These are phyloP conservation scores for Xylaria palmicola DNA, from an alignment of 495 filamentous ascomycete species.

Conservation along the genomic window DNA sequence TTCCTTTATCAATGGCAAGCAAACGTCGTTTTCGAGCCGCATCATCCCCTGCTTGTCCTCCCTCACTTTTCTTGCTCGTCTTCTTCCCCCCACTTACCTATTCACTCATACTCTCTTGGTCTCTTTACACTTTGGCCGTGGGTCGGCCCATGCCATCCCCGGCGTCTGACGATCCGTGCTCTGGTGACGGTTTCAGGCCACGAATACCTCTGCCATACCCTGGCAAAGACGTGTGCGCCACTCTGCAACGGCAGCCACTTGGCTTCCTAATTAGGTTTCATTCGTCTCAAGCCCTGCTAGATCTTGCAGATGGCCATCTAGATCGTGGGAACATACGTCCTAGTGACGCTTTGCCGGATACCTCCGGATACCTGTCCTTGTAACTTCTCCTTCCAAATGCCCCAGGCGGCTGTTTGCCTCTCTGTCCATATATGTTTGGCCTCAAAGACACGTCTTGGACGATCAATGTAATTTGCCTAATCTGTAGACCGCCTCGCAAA, in stretches of 20 bases:
- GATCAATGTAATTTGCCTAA: slow-evolving; percentile 8
- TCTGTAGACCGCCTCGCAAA: not conserved
- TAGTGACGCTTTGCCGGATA: not conserved
- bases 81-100: too few relatives aligned
- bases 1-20: slow-evolving; percentile 1
- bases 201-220: slow-evolving; percentile 1
- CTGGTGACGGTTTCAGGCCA: not conserved
- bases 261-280: not conserved
- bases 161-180: not conserved
- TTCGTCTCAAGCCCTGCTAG: slow-evolving; percentile 9
- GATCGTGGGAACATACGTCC: not conserved
- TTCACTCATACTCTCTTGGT: too few relatives aligned
- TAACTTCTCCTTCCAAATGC: not conserved
- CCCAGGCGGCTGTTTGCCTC: not conserved
- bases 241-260: slow-evolving; percentile 2
- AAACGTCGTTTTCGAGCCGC: too few relatives aligned
- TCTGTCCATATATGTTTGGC: not conserved
- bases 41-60: too few relatives aligned
- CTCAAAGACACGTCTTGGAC: slow-evolving; percentile 2
- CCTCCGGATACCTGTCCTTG: not conserved
- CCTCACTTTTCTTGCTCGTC: too few relatives aligned
- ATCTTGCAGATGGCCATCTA: slow-evolving; percentile 1
- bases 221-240: not conserved
- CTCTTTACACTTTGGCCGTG: too few relatives aligned
- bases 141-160: not conserved